Conservation (phyloP, 352 stramenopile species). For the Globisporangium splendens region DNA sequence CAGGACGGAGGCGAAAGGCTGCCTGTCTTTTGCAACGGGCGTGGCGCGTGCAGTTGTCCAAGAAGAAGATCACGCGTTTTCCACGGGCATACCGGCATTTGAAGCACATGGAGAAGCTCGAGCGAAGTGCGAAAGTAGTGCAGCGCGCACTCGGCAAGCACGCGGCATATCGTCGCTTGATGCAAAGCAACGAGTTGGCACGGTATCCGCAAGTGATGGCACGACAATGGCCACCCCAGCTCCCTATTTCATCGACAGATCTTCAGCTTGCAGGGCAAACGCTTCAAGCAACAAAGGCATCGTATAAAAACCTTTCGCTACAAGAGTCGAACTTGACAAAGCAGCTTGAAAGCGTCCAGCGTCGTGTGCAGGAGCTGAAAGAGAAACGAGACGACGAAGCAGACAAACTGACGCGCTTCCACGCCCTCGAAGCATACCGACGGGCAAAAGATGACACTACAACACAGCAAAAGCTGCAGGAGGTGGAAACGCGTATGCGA, state of each 20-base stretch:
- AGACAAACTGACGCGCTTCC: slow-evolving; percentile 44
- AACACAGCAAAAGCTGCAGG: slow-evolving; percentile 29
- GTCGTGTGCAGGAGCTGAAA: slow-evolving; percentile 23
- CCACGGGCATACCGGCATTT: slow-evolving; percentile 25
- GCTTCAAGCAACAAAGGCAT: slow-evolving; percentile 16
- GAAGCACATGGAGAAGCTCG: slow-evolving; percentile 22
- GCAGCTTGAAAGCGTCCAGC: slow-evolving; percentile 29
- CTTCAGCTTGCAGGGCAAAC: background rate
- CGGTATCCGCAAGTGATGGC: slow-evolving; percentile 27
- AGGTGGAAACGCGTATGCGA: slow-evolving; percentile 41
- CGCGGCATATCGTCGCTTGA: slow-evolving; percentile 26
- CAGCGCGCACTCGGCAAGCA: slow-evolving; percentile 35
- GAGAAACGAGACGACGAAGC: slow-evolving; percentile 26
- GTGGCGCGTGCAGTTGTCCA: slow-evolving; percentile 39
- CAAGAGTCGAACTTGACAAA: slow-evolving; percentile 25
- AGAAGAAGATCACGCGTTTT: slow-evolving; percentile 30
- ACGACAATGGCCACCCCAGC: slow-evolving; percentile 4
- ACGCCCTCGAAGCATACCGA: slow-evolving; percentile 36
- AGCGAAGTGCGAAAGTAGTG: slow-evolving; percentile 37
- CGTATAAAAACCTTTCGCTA: slow-evolving; percentile 26
- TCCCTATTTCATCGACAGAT: background rate
- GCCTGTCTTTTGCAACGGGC: slow-evolving; percentile 31
- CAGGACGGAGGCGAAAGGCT: slow-evolving; percentile 8
- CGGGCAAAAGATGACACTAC: slow-evolving; percentile 46
- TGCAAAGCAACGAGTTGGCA: slow-evolving; percentile 22